These are phyloP conservation scores for Bidens hawaiensis DNA, from an alignment of 140 eudicot species.

Conservation along the genomic window DNA sequence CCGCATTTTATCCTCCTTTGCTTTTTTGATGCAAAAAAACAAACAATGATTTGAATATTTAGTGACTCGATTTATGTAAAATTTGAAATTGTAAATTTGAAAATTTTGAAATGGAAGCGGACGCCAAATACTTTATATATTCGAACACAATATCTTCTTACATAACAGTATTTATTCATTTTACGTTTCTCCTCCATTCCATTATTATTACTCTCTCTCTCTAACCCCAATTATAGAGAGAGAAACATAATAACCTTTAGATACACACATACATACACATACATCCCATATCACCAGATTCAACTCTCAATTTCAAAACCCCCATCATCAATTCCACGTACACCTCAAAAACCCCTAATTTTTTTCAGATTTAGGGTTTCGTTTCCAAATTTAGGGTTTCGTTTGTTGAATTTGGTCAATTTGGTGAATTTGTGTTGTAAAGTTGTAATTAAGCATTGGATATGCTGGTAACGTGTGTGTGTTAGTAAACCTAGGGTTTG, in stretches of 20 bases:
- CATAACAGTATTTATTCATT: background rate
- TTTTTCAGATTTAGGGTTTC: constrained; percentile 31
- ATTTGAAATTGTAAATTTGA: background rate
- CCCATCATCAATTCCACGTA: background rate
- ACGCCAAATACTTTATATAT: constrained; percentile 25
- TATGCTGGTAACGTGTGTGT: background rate
- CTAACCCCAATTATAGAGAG: constrained; percentile 12
- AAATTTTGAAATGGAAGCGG: constrained; percentile 23
- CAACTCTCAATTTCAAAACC: constrained; percentile 17
- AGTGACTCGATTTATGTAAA: no score
- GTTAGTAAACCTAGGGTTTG: constrained; percentile 1
- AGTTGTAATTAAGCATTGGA: background rate
- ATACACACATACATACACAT: no score
- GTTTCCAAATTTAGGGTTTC: constrained; percentile 30
- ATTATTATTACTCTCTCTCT: constrained; percentile 20
- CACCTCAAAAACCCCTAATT: constrained; percentile 28
- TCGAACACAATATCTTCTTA: constrained; percentile 4
- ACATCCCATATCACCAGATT: constrained; percentile 8
- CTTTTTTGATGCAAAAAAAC: no score
- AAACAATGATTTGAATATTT: no score
- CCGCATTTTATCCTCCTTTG: no score
- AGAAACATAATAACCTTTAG: no score
- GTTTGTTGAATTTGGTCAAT: background rate
- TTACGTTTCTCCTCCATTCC: constrained; percentile 6
- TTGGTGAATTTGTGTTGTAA: background rate